phyloP scores from a whole-genome alignment of 441 rosid genomes.

The Heliophila coronopifolia region DNA sequence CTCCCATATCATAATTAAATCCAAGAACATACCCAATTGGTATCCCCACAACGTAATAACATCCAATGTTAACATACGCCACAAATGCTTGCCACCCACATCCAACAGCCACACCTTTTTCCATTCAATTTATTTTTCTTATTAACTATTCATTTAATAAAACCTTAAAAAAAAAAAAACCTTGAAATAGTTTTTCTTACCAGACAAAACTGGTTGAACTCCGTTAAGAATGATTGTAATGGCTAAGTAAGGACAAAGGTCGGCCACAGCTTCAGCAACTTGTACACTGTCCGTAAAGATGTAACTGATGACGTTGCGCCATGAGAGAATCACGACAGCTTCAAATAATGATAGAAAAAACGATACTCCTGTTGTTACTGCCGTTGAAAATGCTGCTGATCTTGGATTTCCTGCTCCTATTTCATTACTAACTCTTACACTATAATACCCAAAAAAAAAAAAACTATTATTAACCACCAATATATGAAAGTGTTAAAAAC shows the following conservation, averaged over 20 bases:
- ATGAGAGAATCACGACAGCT: conserved; percentile 33
- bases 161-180: too few relatives aligned
- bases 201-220: conserved; percentile 36
- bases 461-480: not conserved
- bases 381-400: conserved; percentile 33
- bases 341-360: conserved; percentile 33
- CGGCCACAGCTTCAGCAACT: conserved; percentile 39
- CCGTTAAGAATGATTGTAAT: conserved; percentile 33
- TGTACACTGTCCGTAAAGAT: conserved; percentile 31
- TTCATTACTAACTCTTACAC: conserved; percentile 37
- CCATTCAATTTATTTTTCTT: not conserved
- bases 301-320: conserved; percentile 38
- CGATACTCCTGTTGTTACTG: conserved; percentile 36
- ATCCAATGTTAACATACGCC: conserved; percentile 58
- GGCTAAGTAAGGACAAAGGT: conserved; percentile 30
- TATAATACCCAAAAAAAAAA: not conserved
- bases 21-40: conserved; percentile 53
- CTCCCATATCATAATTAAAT: conserved; percentile 46
- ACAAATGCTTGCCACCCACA: conserved; percentile 75
- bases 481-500: not conserved
- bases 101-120: conserved; percentile 56
- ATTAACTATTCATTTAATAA: not conserved
- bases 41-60: conserved; percentile 52
- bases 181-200: not conserved
- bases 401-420: conserved; percentile 27